Conservation (phyloP, 2,329 filamentous ascomycete genomes). For the Dactylellina drechsleri region DNA sequence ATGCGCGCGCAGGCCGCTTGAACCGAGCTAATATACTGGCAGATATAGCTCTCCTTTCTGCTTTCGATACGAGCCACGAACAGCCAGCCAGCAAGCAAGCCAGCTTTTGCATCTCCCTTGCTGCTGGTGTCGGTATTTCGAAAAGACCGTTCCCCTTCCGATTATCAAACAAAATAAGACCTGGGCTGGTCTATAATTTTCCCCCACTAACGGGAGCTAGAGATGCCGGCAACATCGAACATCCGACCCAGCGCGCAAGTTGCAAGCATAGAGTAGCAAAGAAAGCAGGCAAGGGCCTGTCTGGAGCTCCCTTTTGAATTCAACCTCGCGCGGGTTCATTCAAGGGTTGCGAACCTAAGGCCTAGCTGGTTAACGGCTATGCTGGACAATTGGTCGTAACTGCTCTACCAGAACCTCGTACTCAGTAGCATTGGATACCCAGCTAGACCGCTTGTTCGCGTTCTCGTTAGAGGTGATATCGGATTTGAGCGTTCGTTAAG, state of each 20-base stretch:
- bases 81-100: neutral
- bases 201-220: slow-evolving; percentile 47
- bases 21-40: slow-evolving; percentile 21
- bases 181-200: slow-evolving; percentile 7
- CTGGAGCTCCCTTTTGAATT: slow-evolving; percentile 30
- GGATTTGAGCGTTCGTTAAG: slow-evolving; percentile 48
- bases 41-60: neutral
- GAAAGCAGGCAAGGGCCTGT: slow-evolving; percentile 5
- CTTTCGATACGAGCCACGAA: slow-evolving; percentile 19
- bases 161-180: slow-evolving; percentile 6
- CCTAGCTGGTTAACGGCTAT: slow-evolving; percentile 8
- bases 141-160: slow-evolving; percentile 6
- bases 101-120: neutral
- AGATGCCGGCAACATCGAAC: slow-evolving; percentile 40
- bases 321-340: slow-evolving; percentile 12
- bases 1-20: slow-evolving; percentile 54
- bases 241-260: slow-evolving; percentile 19
- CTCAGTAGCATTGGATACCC: slow-evolving; percentile 3
- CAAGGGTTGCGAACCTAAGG: slow-evolving; percentile 5
- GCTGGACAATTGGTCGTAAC: slow-evolving; percentile 2
- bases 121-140: slow-evolving; percentile 10
- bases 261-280: too few species aligned
- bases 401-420: slow-evolving; percentile 1
- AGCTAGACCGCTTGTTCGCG: neutral
- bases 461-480: slow-evolving; percentile 19